These are phyloP conservation scores for Eucalyptus polyanthemos DNA, from an alignment of 345 rosid species.

Conservation along the genomic window DNA sequence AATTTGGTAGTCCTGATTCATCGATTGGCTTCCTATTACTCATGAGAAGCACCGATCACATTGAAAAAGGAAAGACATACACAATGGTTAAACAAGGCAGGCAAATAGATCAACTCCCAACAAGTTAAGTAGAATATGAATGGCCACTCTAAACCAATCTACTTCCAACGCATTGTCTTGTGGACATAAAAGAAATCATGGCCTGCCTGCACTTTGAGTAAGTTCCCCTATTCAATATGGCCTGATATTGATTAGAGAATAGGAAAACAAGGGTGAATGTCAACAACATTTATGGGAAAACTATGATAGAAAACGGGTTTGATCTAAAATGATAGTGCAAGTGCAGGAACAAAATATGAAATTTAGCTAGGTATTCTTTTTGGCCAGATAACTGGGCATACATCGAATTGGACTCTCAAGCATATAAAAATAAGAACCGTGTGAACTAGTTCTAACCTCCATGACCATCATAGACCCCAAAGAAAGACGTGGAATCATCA, in stretches of 20 bases:
- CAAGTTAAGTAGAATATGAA: not conserved
- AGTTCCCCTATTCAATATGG: not conserved
- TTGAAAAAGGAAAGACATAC: not conserved
- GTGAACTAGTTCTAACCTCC: conserved; percentile 44
- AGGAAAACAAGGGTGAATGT: not conserved
- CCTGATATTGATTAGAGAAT: not conserved
- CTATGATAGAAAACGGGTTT: not conserved
- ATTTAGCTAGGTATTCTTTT: not conserved
- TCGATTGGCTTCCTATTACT: not conserved
- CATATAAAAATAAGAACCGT: not conserved
- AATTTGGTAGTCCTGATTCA: not conserved
- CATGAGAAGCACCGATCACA: not conserved
- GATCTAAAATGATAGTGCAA: not conserved
- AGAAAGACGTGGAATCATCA: conserved; percentile 80
- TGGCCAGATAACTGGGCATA: not conserved
- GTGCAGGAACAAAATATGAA: not conserved
- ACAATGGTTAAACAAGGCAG: not conserved
- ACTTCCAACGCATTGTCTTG: not conserved
- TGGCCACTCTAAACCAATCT: not conserved
- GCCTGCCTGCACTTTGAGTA: not conserved
- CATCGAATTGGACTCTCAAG: not conserved
- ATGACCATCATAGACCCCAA: conserved; percentile 98
- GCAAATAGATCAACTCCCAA: not conserved
- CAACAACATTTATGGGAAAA: not conserved
- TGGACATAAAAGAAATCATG: not conserved